A percentile compares a stretch with the other conserved stretches of the same genome.
These are phyloP conservation scores for Pyrus hybrid DNA, from an alignment of 331 rosid species.

Conservation along the genomic window DNA sequence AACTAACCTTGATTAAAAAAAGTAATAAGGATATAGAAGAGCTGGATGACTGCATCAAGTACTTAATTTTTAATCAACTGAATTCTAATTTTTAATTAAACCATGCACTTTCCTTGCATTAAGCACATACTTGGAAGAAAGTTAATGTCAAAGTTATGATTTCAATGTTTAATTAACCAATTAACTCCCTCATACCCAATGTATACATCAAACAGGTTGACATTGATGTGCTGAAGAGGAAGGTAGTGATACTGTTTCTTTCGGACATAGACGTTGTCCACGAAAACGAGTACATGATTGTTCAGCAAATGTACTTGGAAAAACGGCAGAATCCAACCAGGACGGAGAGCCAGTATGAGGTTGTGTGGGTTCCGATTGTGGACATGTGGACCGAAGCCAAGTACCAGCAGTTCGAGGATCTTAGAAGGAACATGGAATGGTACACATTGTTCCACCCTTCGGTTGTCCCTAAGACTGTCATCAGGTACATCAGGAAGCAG, in stretches of 20 bases:
- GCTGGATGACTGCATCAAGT: not conserved
- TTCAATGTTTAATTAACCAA: not conserved
- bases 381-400: slow-evolving; percentile 26
- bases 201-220: slow-evolving; percentile 25
- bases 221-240: slow-evolving; percentile 42
- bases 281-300: slow-evolving; percentile 26
- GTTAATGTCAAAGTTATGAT: not conserved
- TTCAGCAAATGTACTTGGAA: slow-evolving; percentile 41
- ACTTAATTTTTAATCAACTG: not conserved
- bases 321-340: slow-evolving; percentile 19
- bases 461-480: slow-evolving; percentile 1
- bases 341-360: slow-evolving; percentile 41
- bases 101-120: not conserved
- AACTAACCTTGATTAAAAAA: not conserved
- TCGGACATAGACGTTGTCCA: slow-evolving; percentile 31
- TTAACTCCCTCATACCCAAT: not conserved
- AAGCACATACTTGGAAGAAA: not conserved
- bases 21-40: not conserved
- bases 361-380: slow-evolving; percentile 58
- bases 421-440: slow-evolving; percentile 37
- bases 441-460: slow-evolving; percentile 10
- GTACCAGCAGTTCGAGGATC: slow-evolving; percentile 15
- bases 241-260: slow-evolving; percentile 42
- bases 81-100: not conserved
- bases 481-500: slow-evolving; percentile 11